Evolutionary conservation across 2,329 filamentous ascomycete genomes (phyloP), one percentile per base, ranked within the genome.

Genomic region (Ceratocystis cubensis): DNA sequence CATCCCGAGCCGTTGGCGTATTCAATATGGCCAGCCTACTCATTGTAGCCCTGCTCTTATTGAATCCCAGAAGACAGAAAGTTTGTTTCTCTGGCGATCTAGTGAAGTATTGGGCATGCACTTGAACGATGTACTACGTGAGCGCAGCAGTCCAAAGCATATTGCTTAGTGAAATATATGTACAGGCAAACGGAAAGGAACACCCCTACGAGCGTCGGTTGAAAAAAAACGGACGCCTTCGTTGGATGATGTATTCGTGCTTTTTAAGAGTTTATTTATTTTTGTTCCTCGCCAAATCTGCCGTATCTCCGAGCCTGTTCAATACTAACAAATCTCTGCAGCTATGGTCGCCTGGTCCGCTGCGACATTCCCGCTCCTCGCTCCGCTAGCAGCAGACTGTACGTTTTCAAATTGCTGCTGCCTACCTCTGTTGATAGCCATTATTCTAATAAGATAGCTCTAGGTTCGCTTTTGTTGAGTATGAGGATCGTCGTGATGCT

Each of bases 381-480:
- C 70, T 96, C 92, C 70, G 91, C 93, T 2, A 90, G 88, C 61
- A 96, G 91, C 80, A 87, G 94, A 78, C 88, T 99, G 94, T 97
- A 81, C 85, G 93, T 88, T 65, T 10, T 41, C 1, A 46, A 56
- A 37, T 37, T 25, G 5, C n/a, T 41, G 2, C 17, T 8, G 15
- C 41, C 6, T 53, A 15, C 10, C 3, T 50, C 3, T 0, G 6
- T 22, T 5, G 6, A 33, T 33, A 8, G 41, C 13, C 61, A 63
- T 30, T 64, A 30, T 53, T 41, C 41, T 46, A 33, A 53, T 6
- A 67, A 50, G 41, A 62, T 56, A 48, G 33, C 44, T 56, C 41
- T n/a, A 86, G 94, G 71, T 99, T 99, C 76, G 94, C 94, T 46
- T 99, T 99, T 76, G 94, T 99, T 70, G 94, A 99, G 79, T 99